phyloP scores from a whole-genome alignment of 768 basidiomycete species.

The Suillus placidus region DNA sequence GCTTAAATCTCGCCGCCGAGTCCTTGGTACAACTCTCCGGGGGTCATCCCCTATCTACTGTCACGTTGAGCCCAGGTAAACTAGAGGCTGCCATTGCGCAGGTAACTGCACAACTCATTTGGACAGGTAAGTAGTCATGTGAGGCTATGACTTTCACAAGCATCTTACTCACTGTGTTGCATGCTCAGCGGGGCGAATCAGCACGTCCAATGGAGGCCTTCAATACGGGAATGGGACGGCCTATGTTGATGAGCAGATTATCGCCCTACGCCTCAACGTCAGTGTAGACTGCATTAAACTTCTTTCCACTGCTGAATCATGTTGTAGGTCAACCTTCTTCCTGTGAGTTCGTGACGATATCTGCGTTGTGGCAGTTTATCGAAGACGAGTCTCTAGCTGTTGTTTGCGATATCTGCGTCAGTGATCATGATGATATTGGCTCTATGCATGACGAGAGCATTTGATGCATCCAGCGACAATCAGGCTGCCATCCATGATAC shows the following conservation, averaged over 20 bases:
- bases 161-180: background rate
- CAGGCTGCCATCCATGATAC: background rate
- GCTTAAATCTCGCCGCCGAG: slow-evolving; percentile 1
- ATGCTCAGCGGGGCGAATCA: background rate
- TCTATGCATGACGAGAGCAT: background rate
- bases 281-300: background rate
- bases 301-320: background rate
- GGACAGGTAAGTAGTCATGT: slow-evolving; percentile 1
- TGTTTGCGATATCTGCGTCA: slow-evolving; percentile 2
- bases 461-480: background rate
- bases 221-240: background rate
- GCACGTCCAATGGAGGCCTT: background rate
- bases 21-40: too few species aligned
- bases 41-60: background rate
- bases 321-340: slow-evolving; percentile 3
- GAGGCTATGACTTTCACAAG: background rate
- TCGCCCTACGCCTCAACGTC: background rate
- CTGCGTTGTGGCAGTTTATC: background rate
- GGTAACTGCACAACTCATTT: background rate
- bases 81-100: slow-evolving; percentile 4
- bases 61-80: background rate
- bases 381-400: background rate
- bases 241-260: background rate
- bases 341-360: background rate
- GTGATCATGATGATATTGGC: background rate